Evolutionary conservation across 1,284 basidiomycete species (phyloP).

Genomic region (Leccinum subrobustum): DNA sequence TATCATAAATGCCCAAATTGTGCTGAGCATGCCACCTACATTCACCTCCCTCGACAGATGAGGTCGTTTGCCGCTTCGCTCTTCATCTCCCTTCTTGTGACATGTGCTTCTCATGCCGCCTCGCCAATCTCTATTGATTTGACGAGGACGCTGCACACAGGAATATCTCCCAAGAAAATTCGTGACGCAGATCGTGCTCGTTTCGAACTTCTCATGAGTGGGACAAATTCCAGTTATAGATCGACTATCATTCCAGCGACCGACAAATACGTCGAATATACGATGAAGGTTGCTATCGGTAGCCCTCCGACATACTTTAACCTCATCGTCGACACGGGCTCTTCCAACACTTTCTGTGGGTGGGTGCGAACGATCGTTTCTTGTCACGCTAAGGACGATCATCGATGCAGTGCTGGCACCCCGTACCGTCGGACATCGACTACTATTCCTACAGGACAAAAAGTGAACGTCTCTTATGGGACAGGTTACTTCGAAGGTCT

Average conservation of each 20-base stretch:
- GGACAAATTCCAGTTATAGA: neutral
- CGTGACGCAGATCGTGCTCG: neutral
- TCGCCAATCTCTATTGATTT: neutral
- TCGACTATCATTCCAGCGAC: neutral
- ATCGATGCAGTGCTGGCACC: neutral
- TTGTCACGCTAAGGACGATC: neutral
- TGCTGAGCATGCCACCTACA: neutral
- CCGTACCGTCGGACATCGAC: slow-evolving; percentile 26
- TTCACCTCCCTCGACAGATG: neutral
- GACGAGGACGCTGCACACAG: neutral
- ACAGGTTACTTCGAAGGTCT: slow-evolving; percentile 20
- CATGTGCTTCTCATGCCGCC: neutral
- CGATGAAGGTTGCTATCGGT: slow-evolving; percentile 22
- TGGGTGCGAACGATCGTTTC: slow-evolving; percentile 9
- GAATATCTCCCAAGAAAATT: neutral
- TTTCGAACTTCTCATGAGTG: neutral
- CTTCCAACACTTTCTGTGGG: slow-evolving; percentile 35
- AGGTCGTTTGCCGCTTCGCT: neutral
- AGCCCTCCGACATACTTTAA: slow-evolving; percentile 24
- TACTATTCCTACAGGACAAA: slow-evolving; percentile 24
- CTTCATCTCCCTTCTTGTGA: neutral
- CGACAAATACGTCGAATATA: neutral
- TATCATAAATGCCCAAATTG: neutral
- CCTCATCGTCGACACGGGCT: slow-evolving; percentile 2
- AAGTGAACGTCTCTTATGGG: slow-evolving; percentile 26